Conservation (phyloP, 139 green algal genomes). For the Closterium sp. region DNA sequence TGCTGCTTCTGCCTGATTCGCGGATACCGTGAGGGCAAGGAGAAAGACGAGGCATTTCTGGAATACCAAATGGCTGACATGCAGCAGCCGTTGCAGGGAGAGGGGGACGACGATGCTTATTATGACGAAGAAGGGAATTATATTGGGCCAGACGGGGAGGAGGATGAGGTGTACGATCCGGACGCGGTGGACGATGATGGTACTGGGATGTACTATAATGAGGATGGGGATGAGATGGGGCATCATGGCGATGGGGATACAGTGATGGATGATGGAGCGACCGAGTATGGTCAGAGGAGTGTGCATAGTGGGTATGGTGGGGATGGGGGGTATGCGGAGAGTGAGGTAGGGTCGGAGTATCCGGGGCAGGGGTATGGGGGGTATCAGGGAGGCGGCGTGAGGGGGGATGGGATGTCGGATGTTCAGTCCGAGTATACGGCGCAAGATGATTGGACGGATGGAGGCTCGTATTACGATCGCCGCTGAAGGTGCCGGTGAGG, state of each 20-base stretch:
- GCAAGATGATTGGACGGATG: background rate
- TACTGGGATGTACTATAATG: background rate
- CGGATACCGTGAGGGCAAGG: constrained; percentile 5
- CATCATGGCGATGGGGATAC: background rate
- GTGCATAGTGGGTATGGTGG: background rate
- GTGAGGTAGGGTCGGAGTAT: background rate
- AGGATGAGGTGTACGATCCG: constrained; percentile 3
- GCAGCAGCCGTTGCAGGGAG: background rate
- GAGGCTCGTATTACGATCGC: background rate
- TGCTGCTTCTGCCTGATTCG: constrained; percentile 7
- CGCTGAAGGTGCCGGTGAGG: background rate
- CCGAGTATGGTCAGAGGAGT: background rate
- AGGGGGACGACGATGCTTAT: background rate
- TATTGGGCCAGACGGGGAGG: background rate
- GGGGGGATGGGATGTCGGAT: background rate
- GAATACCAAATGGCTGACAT: background rate
- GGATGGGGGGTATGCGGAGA: background rate
- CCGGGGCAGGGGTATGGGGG: background rate
- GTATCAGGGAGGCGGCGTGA: background rate
- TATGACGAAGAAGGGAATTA: background rate
- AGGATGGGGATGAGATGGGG: background rate
- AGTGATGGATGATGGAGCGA: background rate
- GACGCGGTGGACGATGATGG: background rate
- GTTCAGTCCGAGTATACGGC: background rate
- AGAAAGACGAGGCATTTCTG: background rate